Evolutionary conservation across 2,329 filamentous ascomycete genomes (phyloP), one percentile per base, ranked within the genome.

Genomic region (Periglandula ipomoeae): DNA sequence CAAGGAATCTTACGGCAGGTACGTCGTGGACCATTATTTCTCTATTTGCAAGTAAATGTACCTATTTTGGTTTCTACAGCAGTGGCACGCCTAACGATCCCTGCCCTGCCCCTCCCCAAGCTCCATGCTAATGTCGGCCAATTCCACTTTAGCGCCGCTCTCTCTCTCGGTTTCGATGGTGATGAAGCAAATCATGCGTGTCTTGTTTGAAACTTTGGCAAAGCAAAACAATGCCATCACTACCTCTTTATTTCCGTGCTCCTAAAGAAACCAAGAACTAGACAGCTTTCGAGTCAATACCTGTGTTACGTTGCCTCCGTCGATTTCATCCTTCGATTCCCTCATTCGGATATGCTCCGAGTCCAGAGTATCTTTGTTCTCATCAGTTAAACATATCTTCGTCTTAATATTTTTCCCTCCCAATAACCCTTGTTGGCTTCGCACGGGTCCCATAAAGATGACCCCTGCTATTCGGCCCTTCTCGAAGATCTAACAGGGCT

Each of bases 391-490:
- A 32, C 15, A 11, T 32, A 7, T 35, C 17, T 35, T 35, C 10
- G 13, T 17, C 9, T 5, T 13, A 24, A 15, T 13, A 6, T 38
- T 32, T 46, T 39, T 10, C 5, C 26, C 27, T 39, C 44, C 17
- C 15, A 10, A 26, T 26, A 7, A 20, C 26, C 20, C 27, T 35
- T 19, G 32, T 19, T 41, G 17, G 30, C 24, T 34, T 34, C 22
- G 35, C 26, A n/a, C n/a, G 27, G 37, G 27, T n/a, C 30, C 44
- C 37, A 43, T 35, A 22, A n/a, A 45, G 24, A 22, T 27, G 2
- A 41, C 19, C 47, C 47, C 13, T 49, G 47, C 37, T 46, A 38
- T 42, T 50, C 48, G 48, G 48, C 15, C 44, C 48, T 50, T 46
- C 44, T 46, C 37, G 8, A 23, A 13, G 34, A 10, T 8, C 27